A percentile compares a stretch with the other conserved stretches of the same genome.
Evolutionary conservation across 202 grass and related monocot genomes (phyloP).

Genomic region (Saccharum hybrid): DNA sequence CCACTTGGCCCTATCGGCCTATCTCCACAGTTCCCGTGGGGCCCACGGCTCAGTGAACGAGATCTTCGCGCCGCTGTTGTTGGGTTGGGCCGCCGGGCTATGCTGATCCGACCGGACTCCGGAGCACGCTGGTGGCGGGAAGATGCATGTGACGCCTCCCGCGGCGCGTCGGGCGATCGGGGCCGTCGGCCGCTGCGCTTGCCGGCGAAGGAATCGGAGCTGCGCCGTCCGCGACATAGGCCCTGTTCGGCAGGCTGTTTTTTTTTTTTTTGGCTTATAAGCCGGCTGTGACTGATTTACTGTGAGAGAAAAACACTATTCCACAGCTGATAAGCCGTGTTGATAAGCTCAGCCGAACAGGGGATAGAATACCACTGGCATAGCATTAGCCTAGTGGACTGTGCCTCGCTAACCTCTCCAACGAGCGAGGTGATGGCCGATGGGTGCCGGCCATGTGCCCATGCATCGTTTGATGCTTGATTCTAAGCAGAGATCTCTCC

Average conservation of each 20-base stretch:
- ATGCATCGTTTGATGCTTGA: constrained; percentile 11
- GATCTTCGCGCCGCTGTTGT: constrained; percentile 14
- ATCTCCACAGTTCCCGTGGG: not conserved
- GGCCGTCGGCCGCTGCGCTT: constrained; percentile 26
- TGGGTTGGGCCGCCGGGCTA: constrained; percentile 1
- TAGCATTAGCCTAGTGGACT: not conserved
- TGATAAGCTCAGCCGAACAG: too few relatives aligned
- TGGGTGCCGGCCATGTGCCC: constrained; percentile 21
- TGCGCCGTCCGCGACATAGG: constrained; percentile 19
- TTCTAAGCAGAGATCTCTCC: constrained; percentile 4
- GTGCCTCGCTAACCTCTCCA: constrained; percentile 21
- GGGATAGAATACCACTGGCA: not conserved
- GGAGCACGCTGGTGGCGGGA: not conserved
- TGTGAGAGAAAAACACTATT: too few relatives aligned
- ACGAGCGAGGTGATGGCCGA: not conserved
- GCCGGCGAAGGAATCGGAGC: constrained; percentile 30
- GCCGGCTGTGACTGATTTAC: too few relatives aligned
- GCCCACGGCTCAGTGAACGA: not conserved
- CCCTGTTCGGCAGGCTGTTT: too few relatives aligned
- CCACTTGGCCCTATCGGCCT: not conserved
- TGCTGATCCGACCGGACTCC: not conserved
- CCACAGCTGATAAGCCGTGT: too few relatives aligned
- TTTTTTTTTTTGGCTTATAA: too few relatives aligned
- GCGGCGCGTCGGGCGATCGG: constrained; percentile 23
- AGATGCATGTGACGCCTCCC: constrained; percentile 28